Percentiles rank a stretch among this genome's conserved stretches.
These are phyloP conservation scores for Monosporozyma aerobia DNA, from an alignment of 805 yeast genomes.

Conservation along the genomic window DNA sequence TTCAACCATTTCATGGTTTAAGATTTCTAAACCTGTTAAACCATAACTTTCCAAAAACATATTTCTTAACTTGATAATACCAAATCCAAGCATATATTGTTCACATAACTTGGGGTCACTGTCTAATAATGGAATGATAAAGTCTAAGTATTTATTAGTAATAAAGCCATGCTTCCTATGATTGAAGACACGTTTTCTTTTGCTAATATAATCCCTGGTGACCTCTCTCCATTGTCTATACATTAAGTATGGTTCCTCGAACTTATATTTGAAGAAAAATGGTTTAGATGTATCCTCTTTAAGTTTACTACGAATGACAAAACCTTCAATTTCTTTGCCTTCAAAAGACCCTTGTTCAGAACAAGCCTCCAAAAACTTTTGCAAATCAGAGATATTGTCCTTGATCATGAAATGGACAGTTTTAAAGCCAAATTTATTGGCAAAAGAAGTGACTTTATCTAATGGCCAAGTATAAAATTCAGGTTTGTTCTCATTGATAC, in stretches of 20 bases:
- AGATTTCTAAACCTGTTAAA: constrained; percentile 50
- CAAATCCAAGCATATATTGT: constrained; percentile 47
- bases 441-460: constrained; percentile 51
- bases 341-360: constrained; percentile 62
- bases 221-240: constrained; percentile 87
- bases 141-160: constrained; percentile 60
- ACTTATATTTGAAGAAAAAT: constrained; percentile 85
- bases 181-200: constrained; percentile 29
- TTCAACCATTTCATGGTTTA: constrained; percentile 35
- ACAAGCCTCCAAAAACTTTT: constrained; percentile 44
- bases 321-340: constrained; percentile 79
- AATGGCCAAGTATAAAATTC: constrained; percentile 58
- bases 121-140: constrained; percentile 48
- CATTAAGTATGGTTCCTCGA: constrained; percentile 88
- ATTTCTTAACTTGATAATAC: constrained; percentile 67
- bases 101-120: constrained; percentile 38
- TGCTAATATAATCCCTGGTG: constrained; percentile 47
- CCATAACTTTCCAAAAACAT: constrained; percentile 47
- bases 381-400: constrained; percentile 34
- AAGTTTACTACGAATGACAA: constrained; percentile 65
- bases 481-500: constrained; percentile 62
- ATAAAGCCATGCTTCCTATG: constrained; percentile 48
- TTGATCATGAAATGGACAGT: constrained; percentile 40
- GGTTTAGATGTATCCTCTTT: constrained; percentile 27
- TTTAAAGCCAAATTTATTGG: constrained; percentile 59